Base-by-base conservation (phyloP, 345 rosid genomes). In the Lepidium aucheri region DNA sequence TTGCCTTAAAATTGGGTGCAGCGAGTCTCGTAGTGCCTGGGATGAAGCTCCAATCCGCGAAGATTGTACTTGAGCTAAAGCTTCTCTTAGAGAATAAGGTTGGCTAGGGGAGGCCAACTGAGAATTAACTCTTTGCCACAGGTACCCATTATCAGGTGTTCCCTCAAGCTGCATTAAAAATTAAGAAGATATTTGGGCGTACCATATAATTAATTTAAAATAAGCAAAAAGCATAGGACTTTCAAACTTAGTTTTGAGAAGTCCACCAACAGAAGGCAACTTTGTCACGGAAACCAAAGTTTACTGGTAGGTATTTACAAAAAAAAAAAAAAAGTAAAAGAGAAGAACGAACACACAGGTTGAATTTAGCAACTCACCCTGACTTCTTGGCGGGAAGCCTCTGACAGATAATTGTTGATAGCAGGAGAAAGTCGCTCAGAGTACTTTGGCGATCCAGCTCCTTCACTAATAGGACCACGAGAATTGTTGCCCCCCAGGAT, bases 351-450 rank as follows among this genome's bases (percentile, higher is more conserved):
- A 68, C 77, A 60, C 39, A 38, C 20, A 69, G 10, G 18, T 16
- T 49, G 41, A 45, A 65, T 8, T 53, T 16, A 67, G 60, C 32
- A 73, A 73, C 83, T 75, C 55, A 87, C 95, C 77, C 92, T 86
- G 68, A 93, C 91, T 86, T 93, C 98, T 76, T 93, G 98, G 49
- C 98, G 83, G 57, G 98, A 88, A 57, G 98, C 98, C 82, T 93
- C 98, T 53, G 98, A 93, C 53, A 93, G 83, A 74, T 93, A 90
- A 62, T 80, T 86, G 67, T 90, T 90, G 73, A 94, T 82, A 53
- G 96, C 89, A 76, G 99, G 99, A 81, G 99, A 90, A 65, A 94
- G 99, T 78, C 87, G 83, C 73, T 94, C 99, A 8, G 99, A 88
- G 79, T 94, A 94, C 80, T 94, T 94, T 10, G 99, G 99, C 32